Evolutionary conservation across 805 yeast genomes (phyloP).

Genomic region (Candida gorgasii): DNA sequence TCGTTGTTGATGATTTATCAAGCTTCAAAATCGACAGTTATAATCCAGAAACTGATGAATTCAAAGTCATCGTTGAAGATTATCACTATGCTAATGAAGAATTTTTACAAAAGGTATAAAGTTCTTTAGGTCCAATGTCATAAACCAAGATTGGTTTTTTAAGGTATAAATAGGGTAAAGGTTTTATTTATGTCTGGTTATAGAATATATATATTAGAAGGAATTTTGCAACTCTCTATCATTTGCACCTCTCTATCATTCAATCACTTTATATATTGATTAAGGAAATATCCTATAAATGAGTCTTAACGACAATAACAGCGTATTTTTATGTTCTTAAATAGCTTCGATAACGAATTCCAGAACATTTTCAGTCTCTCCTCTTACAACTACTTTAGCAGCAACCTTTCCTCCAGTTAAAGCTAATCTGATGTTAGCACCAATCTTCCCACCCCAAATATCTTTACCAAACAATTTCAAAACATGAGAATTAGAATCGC

Average conservation of each 20-base stretch:
- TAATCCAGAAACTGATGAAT: conserved; percentile 43
- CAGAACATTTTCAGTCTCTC: conserved; percentile 50
- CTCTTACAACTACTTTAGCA: conserved; percentile 55
- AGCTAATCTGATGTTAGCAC: conserved; percentile 50
- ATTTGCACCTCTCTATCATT: background rate
- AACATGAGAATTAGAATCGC: conserved; percentile 62
- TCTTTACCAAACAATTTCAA: conserved; percentile 85
- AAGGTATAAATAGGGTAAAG: background rate
- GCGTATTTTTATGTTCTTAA: no score
- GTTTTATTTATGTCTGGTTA: conserved; percentile 1
- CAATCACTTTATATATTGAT: background rate
- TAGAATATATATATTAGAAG: conserved; percentile 2
- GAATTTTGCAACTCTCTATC: background rate
- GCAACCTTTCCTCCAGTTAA: conserved; percentile 56
- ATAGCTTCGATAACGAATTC: conserved; percentile 51
- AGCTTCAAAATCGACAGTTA: conserved; percentile 60
- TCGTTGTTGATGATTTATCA: conserved; percentile 73
- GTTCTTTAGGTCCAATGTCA: background rate
- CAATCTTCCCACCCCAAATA: conserved; percentile 58
- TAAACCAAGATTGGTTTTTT: background rate
- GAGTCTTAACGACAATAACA: no score
- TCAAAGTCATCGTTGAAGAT: conserved; percentile 41
- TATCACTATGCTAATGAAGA: conserved; percentile 47
- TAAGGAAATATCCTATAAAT: no score
- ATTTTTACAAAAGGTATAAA: conserved; percentile 27